Conservation (phyloP, 78 protist species). For the Cavenderia fasciculata region DNA sequence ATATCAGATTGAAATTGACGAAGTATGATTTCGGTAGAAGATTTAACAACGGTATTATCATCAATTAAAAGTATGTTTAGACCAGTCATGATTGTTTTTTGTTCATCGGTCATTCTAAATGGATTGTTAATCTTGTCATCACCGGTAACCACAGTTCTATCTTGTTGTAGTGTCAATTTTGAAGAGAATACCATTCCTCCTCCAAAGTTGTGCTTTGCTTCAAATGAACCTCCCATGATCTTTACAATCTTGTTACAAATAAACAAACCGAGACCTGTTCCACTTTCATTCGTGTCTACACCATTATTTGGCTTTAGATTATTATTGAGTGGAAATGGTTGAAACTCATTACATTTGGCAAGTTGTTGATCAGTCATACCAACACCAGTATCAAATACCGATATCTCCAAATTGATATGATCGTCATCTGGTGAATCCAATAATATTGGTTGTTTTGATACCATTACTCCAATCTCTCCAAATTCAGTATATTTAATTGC, state of each 20-base stretch:
- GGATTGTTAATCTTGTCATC: not conserved
- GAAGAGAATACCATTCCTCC: conserved; percentile 15
- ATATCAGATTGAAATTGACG: not conserved
- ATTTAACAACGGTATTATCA: conserved; percentile 1
- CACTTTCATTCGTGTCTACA: not conserved
- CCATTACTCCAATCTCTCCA: conserved; percentile 62
- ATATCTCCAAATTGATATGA: conserved; percentile 18
- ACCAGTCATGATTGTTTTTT: not conserved
- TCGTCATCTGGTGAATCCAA: conserved; percentile 8
- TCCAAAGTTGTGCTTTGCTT: not conserved
- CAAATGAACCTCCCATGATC: conserved; percentile 22
- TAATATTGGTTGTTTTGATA: not conserved
- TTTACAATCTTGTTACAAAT: conserved; percentile 40
- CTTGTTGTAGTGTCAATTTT: not conserved
- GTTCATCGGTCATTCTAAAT: not conserved
- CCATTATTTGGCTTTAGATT: not conserved
- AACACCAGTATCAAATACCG: conserved; percentile 46
- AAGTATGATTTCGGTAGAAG: not conserved
- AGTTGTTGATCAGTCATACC: conserved; percentile 51
- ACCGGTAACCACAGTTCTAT: not conserved
- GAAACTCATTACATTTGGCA: conserved; percentile 14
- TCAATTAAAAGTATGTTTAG: conserved; percentile 10
- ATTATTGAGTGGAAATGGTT: conserved; percentile 74
- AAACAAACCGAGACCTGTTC: conserved; percentile 49
- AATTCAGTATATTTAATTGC: conserved; percentile 39